These are phyloP conservation scores for Chalara sp. DNA, from an alignment of 2,329 filamentous ascomycete genomes.

Conservation along the genomic window DNA sequence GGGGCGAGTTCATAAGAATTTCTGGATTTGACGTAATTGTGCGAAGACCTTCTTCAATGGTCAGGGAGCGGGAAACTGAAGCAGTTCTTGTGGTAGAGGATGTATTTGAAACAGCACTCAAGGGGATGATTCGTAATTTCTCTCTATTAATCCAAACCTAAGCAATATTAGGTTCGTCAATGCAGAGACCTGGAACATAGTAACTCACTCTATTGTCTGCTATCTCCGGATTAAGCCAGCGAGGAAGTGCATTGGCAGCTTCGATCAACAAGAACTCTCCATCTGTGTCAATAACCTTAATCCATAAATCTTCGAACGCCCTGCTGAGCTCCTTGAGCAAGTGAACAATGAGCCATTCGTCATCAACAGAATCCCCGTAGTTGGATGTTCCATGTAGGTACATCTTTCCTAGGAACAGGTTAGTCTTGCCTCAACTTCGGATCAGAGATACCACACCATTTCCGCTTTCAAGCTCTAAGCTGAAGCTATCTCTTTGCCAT, in stretches of 20 bases:
- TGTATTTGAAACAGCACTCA: constrained; percentile 31
- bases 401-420: constrained; percentile 35
- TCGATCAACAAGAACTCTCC: constrained; percentile 95
- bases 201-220: constrained; percentile 64
- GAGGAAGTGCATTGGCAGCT: constrained; percentile 79
- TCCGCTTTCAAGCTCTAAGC: constrained; percentile 49
- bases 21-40: constrained; percentile 50
- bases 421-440: not conserved
- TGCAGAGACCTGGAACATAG: not conserved
- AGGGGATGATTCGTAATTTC: constrained; percentile 66
- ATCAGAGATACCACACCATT: constrained; percentile 38
- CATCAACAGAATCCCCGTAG: constrained; percentile 90
- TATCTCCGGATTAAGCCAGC: constrained; percentile 87
- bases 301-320: constrained; percentile 68
- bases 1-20: constrained; percentile 61
- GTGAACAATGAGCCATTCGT: constrained; percentile 96
- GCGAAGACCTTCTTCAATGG: constrained; percentile 55
- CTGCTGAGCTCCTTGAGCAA: constrained; percentile 75
- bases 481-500: constrained; percentile 84
- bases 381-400: constrained; percentile 73
- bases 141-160: constrained; percentile 80
- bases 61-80: constrained; percentile 40
- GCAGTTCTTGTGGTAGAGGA: constrained; percentile 29
- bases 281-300: constrained; percentile 77
- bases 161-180: constrained; percentile 10